These are phyloP conservation scores for Lentinula sp. DNA, from an alignment of 768 basidiomycete genomes.

Conservation along the genomic window DNA sequence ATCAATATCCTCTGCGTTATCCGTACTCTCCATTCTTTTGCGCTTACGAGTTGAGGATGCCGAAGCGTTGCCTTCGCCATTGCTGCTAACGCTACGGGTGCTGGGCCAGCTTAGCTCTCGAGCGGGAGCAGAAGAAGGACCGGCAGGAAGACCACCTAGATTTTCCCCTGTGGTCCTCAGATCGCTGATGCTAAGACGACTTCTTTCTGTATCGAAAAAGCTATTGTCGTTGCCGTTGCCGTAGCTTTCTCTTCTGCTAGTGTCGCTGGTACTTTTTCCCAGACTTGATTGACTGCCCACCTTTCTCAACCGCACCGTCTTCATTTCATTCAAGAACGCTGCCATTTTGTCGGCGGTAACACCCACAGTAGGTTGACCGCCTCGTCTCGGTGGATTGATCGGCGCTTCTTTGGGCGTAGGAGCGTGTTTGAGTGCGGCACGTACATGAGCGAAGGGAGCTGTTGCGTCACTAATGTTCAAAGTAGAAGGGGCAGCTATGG, in stretches of 20 bases:
- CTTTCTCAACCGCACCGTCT: slow-evolving; percentile 62
- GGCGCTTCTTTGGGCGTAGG: slow-evolving; percentile 57
- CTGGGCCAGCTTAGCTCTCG: not conserved
- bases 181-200: slow-evolving; percentile 3
- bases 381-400: slow-evolving; percentile 46
- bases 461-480: slow-evolving; percentile 16
- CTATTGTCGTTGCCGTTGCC: not conserved
- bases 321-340: slow-evolving; percentile 75
- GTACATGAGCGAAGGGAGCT: slow-evolving; percentile 49
- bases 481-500: slow-evolving; percentile 16
- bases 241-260: slow-evolving; percentile 6
- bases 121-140: not conserved
- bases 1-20: not conserved
- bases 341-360: slow-evolving; percentile 79
- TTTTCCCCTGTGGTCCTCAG: not conserved
- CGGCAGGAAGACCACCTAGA: not conserved
- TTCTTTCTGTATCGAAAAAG: not conserved
- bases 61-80: not conserved
- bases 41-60: slow-evolving; percentile 16
- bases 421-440: slow-evolving; percentile 60
- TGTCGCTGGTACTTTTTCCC: not conserved
- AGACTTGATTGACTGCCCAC: slow-evolving; percentile 26
- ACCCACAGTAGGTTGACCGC: slow-evolving; percentile 64
- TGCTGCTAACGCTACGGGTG: slow-evolving; percentile 1
- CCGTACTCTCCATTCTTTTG: slow-evolving; percentile 17